Evolutionary conservation across 352 stramenopile species (phyloP), one percentile per base, ranked within the genome.

Genomic region (Aphanomyces cochlioides): DNA sequence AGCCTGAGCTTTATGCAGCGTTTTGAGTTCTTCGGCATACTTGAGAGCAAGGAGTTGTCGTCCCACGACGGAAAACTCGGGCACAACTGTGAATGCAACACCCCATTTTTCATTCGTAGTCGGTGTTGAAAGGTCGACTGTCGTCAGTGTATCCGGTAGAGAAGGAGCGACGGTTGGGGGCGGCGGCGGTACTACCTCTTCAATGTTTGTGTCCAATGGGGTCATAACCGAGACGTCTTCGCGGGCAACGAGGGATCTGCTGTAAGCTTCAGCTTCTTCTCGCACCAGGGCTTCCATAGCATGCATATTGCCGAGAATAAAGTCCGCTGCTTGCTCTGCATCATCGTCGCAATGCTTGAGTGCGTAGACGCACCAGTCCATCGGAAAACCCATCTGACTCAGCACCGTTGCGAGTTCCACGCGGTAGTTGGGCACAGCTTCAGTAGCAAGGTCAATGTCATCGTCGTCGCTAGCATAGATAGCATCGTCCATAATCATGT

Each of bases 291-390:
- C 75, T 56, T 93, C 85, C 77, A 96, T 93, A 5, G 79, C 78
- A 57, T 94, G 77, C 82, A 93, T 90, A 73, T 96, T 93, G 17
- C 82, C 80, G 4, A 96, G 73, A 72, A 96, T 90, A 37, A 87
- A 96, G 67, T 96, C 87, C 0, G 84, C 85, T 7, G 87, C 84
- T 60, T 91, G 79, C 48, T 94, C 87, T 0, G 83, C 78, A 71
- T 96, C 87, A 40, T 96, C 88, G 59, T 94, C 85, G 69, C 88
- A 93, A 48, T 93, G 85, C 21, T 80, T 79, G 3, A 94, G 59
- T 39, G 88, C 87, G 54, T 93, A 93, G 4, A 96, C 71, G 53
- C 87, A 96, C 87, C 87, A 95, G 8, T 96, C 87, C 79, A 96
- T 91, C 0, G 85, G 84, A 64, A 96, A 94, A 0, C 88, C 88